phyloP scores from a whole-genome alignment of 768 basidiomycete species.

The Mycena alexandri region DNA sequence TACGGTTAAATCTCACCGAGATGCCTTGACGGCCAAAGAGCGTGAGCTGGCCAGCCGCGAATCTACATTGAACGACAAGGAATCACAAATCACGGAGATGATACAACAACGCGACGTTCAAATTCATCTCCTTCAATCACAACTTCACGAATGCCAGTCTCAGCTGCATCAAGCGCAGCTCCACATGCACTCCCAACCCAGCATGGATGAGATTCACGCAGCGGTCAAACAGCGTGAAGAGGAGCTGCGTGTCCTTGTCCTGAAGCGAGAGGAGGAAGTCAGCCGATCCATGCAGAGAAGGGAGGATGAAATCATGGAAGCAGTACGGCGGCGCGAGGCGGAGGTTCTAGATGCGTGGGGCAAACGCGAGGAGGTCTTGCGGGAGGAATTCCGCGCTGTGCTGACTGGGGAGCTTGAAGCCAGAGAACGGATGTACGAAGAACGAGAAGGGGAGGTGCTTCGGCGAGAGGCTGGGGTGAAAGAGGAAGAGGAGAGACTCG shows the following conservation, averaged over 20 bases:
- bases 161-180: constrained; percentile 53
- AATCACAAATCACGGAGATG: constrained; percentile 61
- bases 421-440: constrained; percentile 61
- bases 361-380: constrained; percentile 78
- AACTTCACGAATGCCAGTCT: constrained; percentile 45
- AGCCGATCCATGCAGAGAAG: constrained; percentile 39
- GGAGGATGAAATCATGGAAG: constrained; percentile 59
- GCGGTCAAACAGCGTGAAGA: constrained; percentile 44
- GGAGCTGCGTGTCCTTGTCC: constrained; percentile 36
- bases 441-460: constrained; percentile 64
- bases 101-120: constrained; percentile 73
- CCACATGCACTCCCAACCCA: constrained; percentile 41
- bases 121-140: constrained; percentile 63
- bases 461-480: constrained; percentile 39
- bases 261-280: constrained; percentile 38
- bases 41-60: constrained; percentile 74
- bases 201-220: constrained; percentile 56
- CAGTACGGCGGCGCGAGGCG: constrained; percentile 73
- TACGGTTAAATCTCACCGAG: constrained; percentile 74
- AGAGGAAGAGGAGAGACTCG: constrained; percentile 63
- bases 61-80: constrained; percentile 64
- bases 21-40: constrained; percentile 67
- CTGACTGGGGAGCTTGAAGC: constrained; percentile 59
- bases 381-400: constrained; percentile 35
- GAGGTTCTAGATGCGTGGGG: constrained; percentile 75